Conservation (phyloP, 2,329 filamentous ascomycete species). For the Xylaria digitata region DNA sequence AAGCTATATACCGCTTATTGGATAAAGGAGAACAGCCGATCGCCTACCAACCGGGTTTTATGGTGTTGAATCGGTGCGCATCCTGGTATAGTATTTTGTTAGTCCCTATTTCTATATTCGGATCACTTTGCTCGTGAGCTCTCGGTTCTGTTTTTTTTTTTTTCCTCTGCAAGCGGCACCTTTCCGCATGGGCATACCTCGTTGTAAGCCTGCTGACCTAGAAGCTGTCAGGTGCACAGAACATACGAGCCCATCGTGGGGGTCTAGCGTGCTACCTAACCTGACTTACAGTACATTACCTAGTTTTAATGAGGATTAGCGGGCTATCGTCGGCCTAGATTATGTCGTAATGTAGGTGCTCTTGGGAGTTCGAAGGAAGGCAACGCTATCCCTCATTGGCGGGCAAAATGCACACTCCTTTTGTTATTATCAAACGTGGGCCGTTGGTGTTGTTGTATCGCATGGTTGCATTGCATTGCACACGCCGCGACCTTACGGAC, state of each 20-base stretch:
- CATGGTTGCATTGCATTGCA: constrained; percentile 27
- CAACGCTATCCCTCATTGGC: background rate
- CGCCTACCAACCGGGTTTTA: constrained; percentile 12
- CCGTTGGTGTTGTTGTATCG: constrained; percentile 26
- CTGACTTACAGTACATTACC: constrained; percentile 2
- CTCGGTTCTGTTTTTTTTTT: background rate
- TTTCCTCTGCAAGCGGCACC: constrained; percentile 7
- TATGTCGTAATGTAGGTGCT: background rate
- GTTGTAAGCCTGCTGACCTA: constrained; percentile 19
- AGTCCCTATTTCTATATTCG: background rate
- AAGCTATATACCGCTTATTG: constrained; percentile 14
- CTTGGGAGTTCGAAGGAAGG: background rate
- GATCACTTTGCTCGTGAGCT: background rate
- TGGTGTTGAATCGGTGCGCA: background rate
- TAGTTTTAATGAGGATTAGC: constrained; percentile 18
- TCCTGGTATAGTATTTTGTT: background rate
- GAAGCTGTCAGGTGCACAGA: constrained; percentile 31
- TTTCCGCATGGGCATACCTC: constrained; percentile 24
- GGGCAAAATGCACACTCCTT: background rate
- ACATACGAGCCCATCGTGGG: constrained; percentile 26
- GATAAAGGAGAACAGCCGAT: constrained; percentile 14
- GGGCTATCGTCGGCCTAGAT: background rate
- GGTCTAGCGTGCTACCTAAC: constrained; percentile 14
- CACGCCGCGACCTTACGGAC: constrained; percentile 3
- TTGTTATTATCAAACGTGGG: constrained; percentile 13